These are phyloP conservation scores for Penicillium aurantiogriseum DNA, from an alignment of 2,329 filamentous ascomycete genomes.

Conservation along the genomic window DNA sequence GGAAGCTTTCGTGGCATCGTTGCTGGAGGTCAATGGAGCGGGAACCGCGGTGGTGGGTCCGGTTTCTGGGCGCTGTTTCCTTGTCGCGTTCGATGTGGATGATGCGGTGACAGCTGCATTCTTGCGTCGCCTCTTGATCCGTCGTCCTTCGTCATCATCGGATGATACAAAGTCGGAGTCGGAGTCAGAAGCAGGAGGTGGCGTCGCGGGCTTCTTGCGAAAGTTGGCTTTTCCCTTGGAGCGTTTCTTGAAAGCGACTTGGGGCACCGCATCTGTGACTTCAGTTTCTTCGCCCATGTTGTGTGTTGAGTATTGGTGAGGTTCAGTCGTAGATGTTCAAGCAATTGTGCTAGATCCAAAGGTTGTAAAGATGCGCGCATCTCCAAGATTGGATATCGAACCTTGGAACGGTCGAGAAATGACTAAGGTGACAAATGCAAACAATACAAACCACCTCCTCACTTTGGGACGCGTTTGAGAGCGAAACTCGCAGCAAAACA, in stretches of 20 bases:
- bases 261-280: conserved; percentile 26
- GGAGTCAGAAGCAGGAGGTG: conserved; percentile 61
- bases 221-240: conserved; percentile 73
- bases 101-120: conserved; percentile 67
- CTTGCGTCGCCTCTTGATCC: conserved; percentile 76
- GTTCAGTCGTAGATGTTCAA: not conserved
- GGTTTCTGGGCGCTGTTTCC: conserved; percentile 47
- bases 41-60: conserved; percentile 61
- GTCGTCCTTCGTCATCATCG: conserved; percentile 72
- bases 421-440: conserved; percentile 6
- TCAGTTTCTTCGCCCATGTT: conserved; percentile 33
- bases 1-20: conserved; percentile 84
- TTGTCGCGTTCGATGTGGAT: conserved; percentile 42
- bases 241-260: conserved; percentile 75
- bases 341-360: not conserved
- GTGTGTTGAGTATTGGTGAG: not conserved
- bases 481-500: not conserved
- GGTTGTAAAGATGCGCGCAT: not conserved
- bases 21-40: conserved; percentile 62
- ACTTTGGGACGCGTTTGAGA: conserved; percentile 8
- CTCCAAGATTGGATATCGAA: not conserved
- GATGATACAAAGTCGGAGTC: conserved; percentile 68
- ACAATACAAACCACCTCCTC: conserved; percentile 6
- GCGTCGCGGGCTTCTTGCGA: conserved; percentile 77
- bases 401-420: not conserved